Base-by-base conservation (phyloP, 2,329 filamentous ascomycete species). In the Chaetomium strumarium region DNA sequence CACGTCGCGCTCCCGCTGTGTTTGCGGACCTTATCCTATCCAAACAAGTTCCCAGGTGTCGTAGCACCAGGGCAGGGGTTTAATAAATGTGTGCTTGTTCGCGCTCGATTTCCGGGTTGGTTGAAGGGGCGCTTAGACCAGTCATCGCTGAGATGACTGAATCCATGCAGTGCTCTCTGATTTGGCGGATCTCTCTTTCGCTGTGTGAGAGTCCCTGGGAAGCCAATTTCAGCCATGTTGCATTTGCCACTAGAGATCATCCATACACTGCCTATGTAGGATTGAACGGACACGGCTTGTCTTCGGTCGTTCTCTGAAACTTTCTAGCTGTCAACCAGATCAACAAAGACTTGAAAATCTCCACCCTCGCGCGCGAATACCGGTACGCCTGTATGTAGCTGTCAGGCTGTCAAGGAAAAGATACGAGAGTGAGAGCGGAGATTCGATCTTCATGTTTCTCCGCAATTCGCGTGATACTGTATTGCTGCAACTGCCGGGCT, bases 11-110 rank as follows among this genome's bases (percentile, higher is more conserved):
- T 43, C 33, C 49, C 49, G 31, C 44, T 47, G 49, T 43, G 46
- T 48, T 42, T 47, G 49, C 51, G 45, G 43, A 43, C 55, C 42
- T n/a, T 42, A 43, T 49, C 47, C 53, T 44, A 54, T 49, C 52
- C 51, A 51, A 56, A 38, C 24, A 24, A 24, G 24, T 24, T 24
- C 24, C 24, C 24, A 24, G 24, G 24, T 24, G 40, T n/a, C n/a
- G n/a, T 49, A 51, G 44, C 49, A 16, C 51, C 31, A 31, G 20
- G 34, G 44, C 51, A 52, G 48, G 51, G 53, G 51, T 46, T 16
- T 16, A 7, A 12, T 16, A 12, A 7, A 12, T 16, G n/a, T 16
- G 30, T 38, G 34, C 8, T 31, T 40, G 20, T 42, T 42, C 37
- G 36, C 30, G 30, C 36, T 49, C 37, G 36, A 34, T 38, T 47